These are phyloP conservation scores for Backusella sp. DNA, from an alignment of 192 early-diverging fungal species.

Conservation along the genomic window DNA sequence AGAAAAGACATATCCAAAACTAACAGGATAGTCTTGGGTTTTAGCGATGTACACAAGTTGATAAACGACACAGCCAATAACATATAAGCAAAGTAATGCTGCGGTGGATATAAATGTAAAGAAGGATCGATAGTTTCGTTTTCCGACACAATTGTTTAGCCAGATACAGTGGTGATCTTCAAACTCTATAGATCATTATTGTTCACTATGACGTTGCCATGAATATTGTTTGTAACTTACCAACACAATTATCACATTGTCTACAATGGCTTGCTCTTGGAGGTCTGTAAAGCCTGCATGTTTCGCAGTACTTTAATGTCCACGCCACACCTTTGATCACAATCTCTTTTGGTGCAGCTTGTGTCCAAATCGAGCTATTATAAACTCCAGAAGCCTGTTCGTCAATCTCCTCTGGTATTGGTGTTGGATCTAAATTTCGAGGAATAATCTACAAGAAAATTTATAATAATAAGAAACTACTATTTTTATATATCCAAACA, in stretches of 20 bases:
- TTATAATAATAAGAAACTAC: not conserved
- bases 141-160: slow-evolving; percentile 92
- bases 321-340: slow-evolving; percentile 59
- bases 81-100: slow-evolving; percentile 59
- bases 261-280: slow-evolving; percentile 89
- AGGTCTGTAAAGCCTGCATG: slow-evolving; percentile 85
- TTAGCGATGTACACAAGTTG: not conserved
- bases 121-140: slow-evolving; percentile 81
- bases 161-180: slow-evolving; percentile 93
- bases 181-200: slow-evolving; percentile 48
- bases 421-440: slow-evolving; percentile 64
- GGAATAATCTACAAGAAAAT: slow-evolving; percentile 55
- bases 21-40: not conserved
- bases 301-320: slow-evolving; percentile 86
- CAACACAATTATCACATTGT: slow-evolving; percentile 89
- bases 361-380: slow-evolving; percentile 2
- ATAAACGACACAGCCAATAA: slow-evolving; percentile 48
- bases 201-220: not conserved
- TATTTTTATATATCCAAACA: not conserved
- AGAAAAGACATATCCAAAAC: slow-evolving; percentile 18
- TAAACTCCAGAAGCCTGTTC: not conserved
- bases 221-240: slow-evolving; percentile 43
- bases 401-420: slow-evolving; percentile 12
- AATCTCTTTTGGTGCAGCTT: slow-evolving; percentile 52
- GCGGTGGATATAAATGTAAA: slow-evolving; percentile 72